Conservation (phyloP, 768 basidiomycete genomes). For the Leccinum subgranulosum region DNA sequence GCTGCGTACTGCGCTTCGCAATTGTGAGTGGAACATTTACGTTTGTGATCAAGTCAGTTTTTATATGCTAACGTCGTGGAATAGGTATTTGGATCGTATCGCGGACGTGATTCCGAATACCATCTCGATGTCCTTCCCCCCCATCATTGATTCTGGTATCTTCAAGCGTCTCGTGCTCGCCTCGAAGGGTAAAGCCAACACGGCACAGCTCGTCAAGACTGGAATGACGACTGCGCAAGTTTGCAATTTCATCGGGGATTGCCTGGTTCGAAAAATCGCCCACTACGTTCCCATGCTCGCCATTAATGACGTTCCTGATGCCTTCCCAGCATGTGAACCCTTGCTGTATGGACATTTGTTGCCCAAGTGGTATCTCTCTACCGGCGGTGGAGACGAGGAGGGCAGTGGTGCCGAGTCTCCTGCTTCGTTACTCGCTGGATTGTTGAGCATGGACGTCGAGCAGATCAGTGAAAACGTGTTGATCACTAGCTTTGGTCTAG, state of each 20-base stretch:
- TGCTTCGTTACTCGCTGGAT: constrained; percentile 22
- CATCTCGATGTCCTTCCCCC: constrained; percentile 34
- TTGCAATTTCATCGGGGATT: constrained; percentile 32
- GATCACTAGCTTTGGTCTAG: constrained; percentile 27
- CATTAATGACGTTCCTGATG: constrained; percentile 22
- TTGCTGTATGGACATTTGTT: constrained; percentile 27
- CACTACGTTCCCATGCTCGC: constrained; percentile 31
- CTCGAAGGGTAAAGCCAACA: constrained; percentile 28
- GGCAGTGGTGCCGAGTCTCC: constrained; percentile 19
- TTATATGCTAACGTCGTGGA: not conserved
- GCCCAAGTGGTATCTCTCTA: constrained; percentile 20
- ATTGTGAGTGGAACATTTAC: not conserved
- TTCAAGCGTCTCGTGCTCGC: constrained; percentile 31
- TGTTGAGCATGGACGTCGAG: constrained; percentile 25
- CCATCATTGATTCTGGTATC: constrained; percentile 34
- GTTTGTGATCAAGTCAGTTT: not conserved
- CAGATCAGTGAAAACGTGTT: constrained; percentile 30
- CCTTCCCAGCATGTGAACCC: constrained; percentile 27
- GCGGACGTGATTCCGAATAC: constrained; percentile 29
- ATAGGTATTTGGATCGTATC: constrained; percentile 32
- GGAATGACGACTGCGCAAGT: constrained; percentile 33
- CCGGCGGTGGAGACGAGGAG: constrained; percentile 10
- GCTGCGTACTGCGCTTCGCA: constrained; percentile 24
- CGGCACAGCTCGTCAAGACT: constrained; percentile 27
- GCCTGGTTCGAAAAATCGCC: constrained; percentile 25